Evolutionary conservation across 2,329 filamentous ascomycete genomes (phyloP).

Genomic region (Fonsecaea nubica): DNA sequence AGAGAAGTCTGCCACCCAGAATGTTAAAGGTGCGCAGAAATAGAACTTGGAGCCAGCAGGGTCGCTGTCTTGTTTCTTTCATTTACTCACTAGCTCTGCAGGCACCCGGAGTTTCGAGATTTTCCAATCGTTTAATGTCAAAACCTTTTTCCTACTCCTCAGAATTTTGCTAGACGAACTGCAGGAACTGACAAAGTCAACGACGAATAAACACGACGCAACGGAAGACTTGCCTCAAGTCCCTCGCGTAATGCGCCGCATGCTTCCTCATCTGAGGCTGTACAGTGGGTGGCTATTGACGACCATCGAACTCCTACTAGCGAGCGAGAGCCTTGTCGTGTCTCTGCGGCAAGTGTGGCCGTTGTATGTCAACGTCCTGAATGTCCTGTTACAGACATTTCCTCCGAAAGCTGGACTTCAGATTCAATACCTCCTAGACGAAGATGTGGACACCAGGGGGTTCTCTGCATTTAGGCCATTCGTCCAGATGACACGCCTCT

Average conservation of each 20-base stretch:
- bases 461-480: conserved; percentile 65
- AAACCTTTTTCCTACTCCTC: conserved; percentile 47
- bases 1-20: conserved; percentile 46
- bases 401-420: conserved; percentile 62
- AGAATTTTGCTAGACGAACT: conserved; percentile 32
- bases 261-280: conserved; percentile 69
- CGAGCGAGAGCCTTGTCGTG: conserved; percentile 61
- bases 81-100: conserved; percentile 65
- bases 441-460: conserved; percentile 70
- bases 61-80: not conserved
- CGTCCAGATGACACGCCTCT: conserved; percentile 48
- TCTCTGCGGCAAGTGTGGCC: conserved; percentile 70
- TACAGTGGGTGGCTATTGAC: conserved; percentile 72
- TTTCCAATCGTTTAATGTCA: conserved; percentile 70
- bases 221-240: conserved; percentile 46
- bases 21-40: conserved; percentile 17
- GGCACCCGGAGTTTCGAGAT: conserved; percentile 73
- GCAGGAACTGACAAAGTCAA: conserved; percentile 39
- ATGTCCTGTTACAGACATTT: conserved; percentile 65
- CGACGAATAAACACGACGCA: conserved; percentile 51
- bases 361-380: conserved; percentile 68
- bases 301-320: conserved; percentile 47
- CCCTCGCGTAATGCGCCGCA: conserved; percentile 64
- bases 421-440: conserved; percentile 69
- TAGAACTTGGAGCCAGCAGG: not conserved